phyloP scores from a whole-genome alignment of 1,139 yeast genomes.

The Yamadazyma triangularis region DNA sequence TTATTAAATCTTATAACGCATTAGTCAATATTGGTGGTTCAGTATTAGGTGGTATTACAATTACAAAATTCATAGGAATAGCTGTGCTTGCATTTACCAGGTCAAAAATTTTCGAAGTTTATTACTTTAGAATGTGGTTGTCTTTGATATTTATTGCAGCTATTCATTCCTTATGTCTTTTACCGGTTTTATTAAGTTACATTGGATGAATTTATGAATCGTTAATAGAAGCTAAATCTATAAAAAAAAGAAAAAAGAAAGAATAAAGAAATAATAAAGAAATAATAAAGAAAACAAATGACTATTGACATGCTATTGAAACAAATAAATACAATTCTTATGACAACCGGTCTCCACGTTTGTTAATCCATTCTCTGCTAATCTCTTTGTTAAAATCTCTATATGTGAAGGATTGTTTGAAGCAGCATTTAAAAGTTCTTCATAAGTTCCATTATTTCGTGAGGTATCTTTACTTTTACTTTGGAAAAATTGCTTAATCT shows the following conservation, averaged over 20 bases:
- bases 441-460: not conserved
- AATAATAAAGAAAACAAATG: too few species aligned
- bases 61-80: constrained; percentile 88
- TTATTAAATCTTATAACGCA: constrained; percentile 48
- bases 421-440: not conserved
- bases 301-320: not conserved
- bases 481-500: not conserved
- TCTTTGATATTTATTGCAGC: constrained; percentile 73
- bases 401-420: not conserved
- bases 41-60: constrained; percentile 82
- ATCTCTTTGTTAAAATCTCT: not conserved
- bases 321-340: not conserved
- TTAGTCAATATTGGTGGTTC: constrained; percentile 78
- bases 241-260: too few species aligned
- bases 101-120: constrained; percentile 83
- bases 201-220: constrained; percentile 43
- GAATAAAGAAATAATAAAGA: too few species aligned
- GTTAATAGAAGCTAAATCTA: too few species aligned
- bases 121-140: constrained; percentile 96
- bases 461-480: not conserved
- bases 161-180: constrained; percentile 67
- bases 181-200: constrained; percentile 68
- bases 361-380: not conserved
- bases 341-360: not conserved
- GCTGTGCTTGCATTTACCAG: constrained; percentile 79